Percentiles rank a stretch among this genome's conserved stretches.
phyloP scores from a whole-genome alignment of 1,284 basidiomycete genomes.

The Naganishia liquefaciens region DNA sequence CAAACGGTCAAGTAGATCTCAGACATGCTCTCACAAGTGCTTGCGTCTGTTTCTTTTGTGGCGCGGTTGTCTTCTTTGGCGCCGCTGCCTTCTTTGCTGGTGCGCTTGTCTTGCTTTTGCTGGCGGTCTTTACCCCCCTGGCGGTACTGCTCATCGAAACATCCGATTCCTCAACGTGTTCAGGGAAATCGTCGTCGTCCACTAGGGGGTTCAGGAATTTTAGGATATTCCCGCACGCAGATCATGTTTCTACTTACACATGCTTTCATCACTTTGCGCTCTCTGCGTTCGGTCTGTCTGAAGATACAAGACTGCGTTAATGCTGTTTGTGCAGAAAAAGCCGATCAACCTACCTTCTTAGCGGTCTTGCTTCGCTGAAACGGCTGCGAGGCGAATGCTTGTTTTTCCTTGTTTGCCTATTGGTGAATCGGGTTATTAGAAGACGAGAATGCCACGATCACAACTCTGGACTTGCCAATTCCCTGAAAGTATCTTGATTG shows the following conservation, averaged over 20 bases:
- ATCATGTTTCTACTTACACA: slow-evolving; percentile 60
- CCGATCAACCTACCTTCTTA: slow-evolving; percentile 54
- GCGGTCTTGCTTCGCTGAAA: slow-evolving; percentile 56
- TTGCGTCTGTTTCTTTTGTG: slow-evolving; percentile 46
- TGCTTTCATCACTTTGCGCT: slow-evolving; percentile 66
- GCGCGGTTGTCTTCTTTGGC: slow-evolving; percentile 57
- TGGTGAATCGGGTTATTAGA: slow-evolving; percentile 2
- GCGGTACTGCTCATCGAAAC: slow-evolving; percentile 57
- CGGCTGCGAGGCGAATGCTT: slow-evolving; percentile 51
- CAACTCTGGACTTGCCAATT: slow-evolving; percentile 8
- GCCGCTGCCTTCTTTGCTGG: slow-evolving; percentile 51
- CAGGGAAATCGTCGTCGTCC: slow-evolving; percentile 54
- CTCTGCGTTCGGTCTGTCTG: slow-evolving; percentile 58
- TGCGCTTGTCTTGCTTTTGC: slow-evolving; percentile 37
- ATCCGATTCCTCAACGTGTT: slow-evolving; percentile 44
- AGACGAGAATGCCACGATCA: background rate
- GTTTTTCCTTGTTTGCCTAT: slow-evolving; percentile 63
- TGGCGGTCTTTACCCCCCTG: slow-evolving; percentile 36
- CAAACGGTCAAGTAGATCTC: slow-evolving; percentile 5
- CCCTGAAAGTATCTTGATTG: slow-evolving; percentile 24
- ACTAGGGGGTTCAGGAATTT: slow-evolving; percentile 39
- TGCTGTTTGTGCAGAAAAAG: slow-evolving; percentile 48
- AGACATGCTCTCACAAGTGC: slow-evolving; percentile 50
- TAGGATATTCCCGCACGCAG: background rate
- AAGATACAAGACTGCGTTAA: background rate